These are phyloP conservation scores for Ustilago loliicola DNA, from an alignment of 1,284 basidiomycete species.

Conservation along the genomic window DNA sequence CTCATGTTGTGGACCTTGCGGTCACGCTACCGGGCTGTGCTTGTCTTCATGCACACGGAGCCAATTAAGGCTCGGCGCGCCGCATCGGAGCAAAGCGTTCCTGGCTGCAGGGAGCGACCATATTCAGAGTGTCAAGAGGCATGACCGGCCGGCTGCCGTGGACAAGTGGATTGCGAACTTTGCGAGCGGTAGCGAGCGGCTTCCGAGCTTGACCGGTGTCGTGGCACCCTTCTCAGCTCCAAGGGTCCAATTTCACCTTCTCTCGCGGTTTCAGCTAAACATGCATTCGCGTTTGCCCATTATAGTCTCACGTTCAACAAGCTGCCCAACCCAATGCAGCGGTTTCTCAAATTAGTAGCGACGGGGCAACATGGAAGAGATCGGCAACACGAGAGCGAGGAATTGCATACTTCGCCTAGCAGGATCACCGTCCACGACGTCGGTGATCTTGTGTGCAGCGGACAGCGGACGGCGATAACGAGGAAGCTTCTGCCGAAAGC, in stretches of 20 bases:
- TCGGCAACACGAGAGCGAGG: background rate
- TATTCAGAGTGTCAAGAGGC: background rate
- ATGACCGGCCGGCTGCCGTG: conserved; percentile 5
- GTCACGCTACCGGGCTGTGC: background rate
- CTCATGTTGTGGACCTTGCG: background rate
- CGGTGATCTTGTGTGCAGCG: conserved; percentile 6
- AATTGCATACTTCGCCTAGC: background rate
- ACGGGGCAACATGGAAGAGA: background rate
- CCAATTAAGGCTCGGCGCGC: background rate
- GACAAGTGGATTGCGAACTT: background rate
- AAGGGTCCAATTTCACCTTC: background rate
- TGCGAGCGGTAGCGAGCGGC: conserved; percentile 3
- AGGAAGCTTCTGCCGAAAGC: background rate
- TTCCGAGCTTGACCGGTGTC: conserved; percentile 3
- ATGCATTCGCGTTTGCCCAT: conserved; percentile 1
- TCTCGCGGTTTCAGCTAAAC: background rate
- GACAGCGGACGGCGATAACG: conserved; percentile 5
- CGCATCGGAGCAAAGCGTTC: conserved; percentile 4
- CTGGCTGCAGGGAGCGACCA: background rate
- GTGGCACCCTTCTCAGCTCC: background rate
- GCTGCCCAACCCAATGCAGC: background rate
- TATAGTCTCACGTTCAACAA: conserved; percentile 1
- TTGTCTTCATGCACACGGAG: background rate
- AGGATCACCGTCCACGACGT: background rate
- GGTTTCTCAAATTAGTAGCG: background rate